Percentiles rank a stretch among this genome's conserved stretches.
Conservation (phyloP, 176 grass and related monocot species). For the Dendrocalamus sinicus region DNA sequence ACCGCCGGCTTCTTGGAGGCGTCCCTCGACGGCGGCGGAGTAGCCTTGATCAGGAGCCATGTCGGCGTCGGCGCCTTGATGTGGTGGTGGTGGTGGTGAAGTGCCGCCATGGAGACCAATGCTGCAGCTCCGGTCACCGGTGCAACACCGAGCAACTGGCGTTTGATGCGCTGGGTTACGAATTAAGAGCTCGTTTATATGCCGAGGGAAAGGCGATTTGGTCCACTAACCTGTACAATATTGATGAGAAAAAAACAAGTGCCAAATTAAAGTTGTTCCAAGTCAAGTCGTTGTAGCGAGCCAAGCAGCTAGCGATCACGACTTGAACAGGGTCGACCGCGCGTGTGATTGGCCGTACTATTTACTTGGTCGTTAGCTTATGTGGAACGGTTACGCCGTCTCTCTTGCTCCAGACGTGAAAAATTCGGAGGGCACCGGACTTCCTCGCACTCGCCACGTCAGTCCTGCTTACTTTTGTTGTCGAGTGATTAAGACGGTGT, state of each 20-base stretch:
- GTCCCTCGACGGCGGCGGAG: slow-evolving; percentile 30
- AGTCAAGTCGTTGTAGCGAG: slow-evolving; percentile 40
- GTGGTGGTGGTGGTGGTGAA: slow-evolving; percentile 32
- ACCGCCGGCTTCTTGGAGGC: neutral
- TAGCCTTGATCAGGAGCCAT: slow-evolving; percentile 32
- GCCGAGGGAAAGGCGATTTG: neutral
- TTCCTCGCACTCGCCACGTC: slow-evolving; percentile 22
- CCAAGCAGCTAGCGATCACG: slow-evolving; percentile 3
- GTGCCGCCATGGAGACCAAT: slow-evolving; percentile 24
- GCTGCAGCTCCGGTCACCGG: neutral
- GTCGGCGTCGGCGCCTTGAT: slow-evolving; percentile 39
- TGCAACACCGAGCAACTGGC: neutral
- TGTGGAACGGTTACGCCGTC: slow-evolving; percentile 21
- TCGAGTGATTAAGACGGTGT: too few relatives aligned
- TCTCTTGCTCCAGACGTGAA: neutral
- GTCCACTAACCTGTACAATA: slow-evolving; percentile 10
- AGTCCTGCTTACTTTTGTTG: neutral
- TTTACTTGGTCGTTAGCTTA: slow-evolving; percentile 46
- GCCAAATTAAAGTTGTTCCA: neutral
- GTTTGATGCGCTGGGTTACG: neutral
- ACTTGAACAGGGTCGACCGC: neutral
- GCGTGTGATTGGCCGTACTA: slow-evolving; percentile 25
- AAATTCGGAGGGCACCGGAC: neutral
- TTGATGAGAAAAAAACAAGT: neutral
- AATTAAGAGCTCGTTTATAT: slow-evolving; percentile 1